Base-by-base conservation (phyloP, 306 rosid genomes). In the Hippophae tibetana region DNA sequence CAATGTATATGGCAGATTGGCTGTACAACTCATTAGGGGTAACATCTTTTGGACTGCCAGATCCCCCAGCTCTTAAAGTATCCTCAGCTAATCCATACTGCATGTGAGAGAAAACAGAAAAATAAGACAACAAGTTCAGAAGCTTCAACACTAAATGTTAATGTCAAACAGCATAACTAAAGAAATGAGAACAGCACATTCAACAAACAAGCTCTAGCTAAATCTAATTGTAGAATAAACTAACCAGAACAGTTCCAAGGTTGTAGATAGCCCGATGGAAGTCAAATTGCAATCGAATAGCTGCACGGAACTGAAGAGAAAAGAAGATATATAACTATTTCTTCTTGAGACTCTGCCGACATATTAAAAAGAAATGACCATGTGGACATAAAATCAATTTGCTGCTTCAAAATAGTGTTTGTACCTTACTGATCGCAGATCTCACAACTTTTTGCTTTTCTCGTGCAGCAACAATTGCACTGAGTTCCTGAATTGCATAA, bases 31-130 rank as follows among this genome's bases (percentile, higher is more conserved):
- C 99, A 77, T 88, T 78, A 18, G 99, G 90, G 47, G 95, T 81
- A 80, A 82, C 90, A 56, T 92, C 95, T 74, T 92, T 86, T 47
- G 76, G 67, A 79, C 27, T 70, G 14, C 74, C 69, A 0, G 82
- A 76, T 57, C 84, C 95, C 62, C 99, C 99, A 51, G 90, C 82
- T 78, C 99, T 78, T 72, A 88, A 76, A 61, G 99, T 93, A 82
- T 93, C 99, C 83, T 93, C 99, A 6, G 99, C 99, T 71, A 93
- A 75, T 71, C 99, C 99, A 44, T 93, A 93, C 99, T 93, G 95
- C 55, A 70, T 64, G 67, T 52, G 56, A 47, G 60, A 60, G 18
- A 31, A 31, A 1, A 31, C 5, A 31, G 3, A 31, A 31, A 31
- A 31, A 31, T 31, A 31, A 31, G 38, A 31, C 38, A 4, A 31